These are phyloP conservation scores for Ceratocystis ficicola DNA, from an alignment of 2,329 filamentous ascomycete genomes.

Conservation along the genomic window DNA sequence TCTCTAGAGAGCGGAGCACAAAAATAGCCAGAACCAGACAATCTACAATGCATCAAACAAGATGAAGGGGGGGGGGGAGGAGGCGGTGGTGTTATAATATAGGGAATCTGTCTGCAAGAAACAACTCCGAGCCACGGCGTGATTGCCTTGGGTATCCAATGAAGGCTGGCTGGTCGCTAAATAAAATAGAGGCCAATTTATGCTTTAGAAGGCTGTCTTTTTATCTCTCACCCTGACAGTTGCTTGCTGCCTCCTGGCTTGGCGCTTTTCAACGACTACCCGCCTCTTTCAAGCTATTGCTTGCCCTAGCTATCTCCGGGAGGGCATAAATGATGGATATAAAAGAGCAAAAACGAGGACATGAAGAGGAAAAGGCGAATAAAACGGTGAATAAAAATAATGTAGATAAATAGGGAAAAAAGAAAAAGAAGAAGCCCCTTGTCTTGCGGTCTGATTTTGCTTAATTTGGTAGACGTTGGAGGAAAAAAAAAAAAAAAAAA, in stretches of 20 bases:
- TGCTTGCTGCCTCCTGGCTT: not conserved
- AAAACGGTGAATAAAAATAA: not conserved
- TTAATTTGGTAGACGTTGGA: not conserved
- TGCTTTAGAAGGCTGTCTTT: not conserved
- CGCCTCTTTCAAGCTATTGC: not conserved
- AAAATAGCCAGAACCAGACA: not conserved
- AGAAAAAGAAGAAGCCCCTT: not conserved
- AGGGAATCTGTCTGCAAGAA: slow-evolving; percentile 4
- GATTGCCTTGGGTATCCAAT: not conserved
- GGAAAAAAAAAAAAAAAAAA: not conserved
- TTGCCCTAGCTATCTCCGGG: not conserved
- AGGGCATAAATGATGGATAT: not conserved
- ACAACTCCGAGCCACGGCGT: not conserved
- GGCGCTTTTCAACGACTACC: not conserved
- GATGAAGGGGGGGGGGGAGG: not conserved
- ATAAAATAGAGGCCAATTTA: not conserved
- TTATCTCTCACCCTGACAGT: not conserved
- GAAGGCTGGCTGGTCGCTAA: not conserved
- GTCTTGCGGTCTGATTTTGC: not conserved
- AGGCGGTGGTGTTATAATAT: slow-evolving; percentile 7
- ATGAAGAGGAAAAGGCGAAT: not conserved
- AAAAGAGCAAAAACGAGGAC: not conserved
- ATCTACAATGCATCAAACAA: not conserved
- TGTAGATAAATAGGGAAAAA: not conserved
- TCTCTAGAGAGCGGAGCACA: not conserved